These are phyloP conservation scores for Mesostigma viride DNA, from an alignment of 139 green algal genomes.

Conservation along the genomic window DNA sequence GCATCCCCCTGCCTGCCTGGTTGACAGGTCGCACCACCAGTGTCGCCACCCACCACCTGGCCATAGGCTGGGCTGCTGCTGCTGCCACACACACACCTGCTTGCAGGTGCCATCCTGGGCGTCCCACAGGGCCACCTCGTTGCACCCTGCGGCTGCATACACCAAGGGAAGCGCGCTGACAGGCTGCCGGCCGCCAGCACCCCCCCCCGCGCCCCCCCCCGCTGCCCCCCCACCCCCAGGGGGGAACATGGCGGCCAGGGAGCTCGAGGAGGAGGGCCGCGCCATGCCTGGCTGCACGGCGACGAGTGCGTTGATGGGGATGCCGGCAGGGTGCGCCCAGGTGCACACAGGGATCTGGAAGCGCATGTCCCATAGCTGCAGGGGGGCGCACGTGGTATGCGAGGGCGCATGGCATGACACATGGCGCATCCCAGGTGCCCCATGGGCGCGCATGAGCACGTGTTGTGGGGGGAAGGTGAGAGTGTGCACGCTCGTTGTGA, in stretches of 20 bases:
- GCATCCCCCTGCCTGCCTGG: background rate
- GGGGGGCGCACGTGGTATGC: background rate
- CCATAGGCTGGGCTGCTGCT: too few relatives aligned
- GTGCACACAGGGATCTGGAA: slow-evolving; percentile 24
- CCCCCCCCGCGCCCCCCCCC: too few relatives aligned
- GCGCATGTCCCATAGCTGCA: slow-evolving; percentile 24
- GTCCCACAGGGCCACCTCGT: slow-evolving; percentile 29
- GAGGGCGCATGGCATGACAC: background rate
- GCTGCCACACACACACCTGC: too few relatives aligned
- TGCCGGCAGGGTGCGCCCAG: slow-evolving; percentile 19
- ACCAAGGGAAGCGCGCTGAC: slow-evolving; percentile 10
- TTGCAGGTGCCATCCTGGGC: slow-evolving; percentile 18
- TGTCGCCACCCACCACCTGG: too few relatives aligned
- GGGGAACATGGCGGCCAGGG: too few relatives aligned
- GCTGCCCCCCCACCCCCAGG: background rate
- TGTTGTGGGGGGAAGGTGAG: too few relatives aligned
- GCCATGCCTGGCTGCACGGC: slow-evolving; percentile 14
- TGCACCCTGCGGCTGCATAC: slow-evolving; percentile 19
- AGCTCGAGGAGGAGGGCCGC: background rate
- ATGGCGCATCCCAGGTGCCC: background rate
- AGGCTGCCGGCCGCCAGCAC: background rate
- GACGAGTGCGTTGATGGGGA: slow-evolving; percentile 11
- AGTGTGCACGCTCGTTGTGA: too few relatives aligned
- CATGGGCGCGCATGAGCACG: background rate
- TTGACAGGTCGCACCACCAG: background rate